Evolutionary conservation across 495 filamentous ascomycete genomes (phyloP).

Genomic region (Xylaria telfairii): DNA sequence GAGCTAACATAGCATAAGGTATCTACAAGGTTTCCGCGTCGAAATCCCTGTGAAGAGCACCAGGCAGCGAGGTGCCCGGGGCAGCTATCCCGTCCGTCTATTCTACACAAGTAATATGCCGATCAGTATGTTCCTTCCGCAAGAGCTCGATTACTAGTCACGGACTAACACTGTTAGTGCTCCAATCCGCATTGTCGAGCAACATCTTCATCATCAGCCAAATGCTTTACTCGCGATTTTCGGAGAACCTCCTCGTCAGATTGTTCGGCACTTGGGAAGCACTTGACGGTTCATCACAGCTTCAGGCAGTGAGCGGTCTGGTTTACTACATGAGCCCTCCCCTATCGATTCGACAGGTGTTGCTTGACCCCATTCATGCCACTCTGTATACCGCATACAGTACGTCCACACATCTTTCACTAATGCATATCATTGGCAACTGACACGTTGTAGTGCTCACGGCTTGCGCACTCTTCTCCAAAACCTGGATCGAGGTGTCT

Average conservation of each 20-base stretch:
- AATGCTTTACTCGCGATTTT: conserved; percentile 98
- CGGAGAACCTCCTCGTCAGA: conserved; percentile 95
- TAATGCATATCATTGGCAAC: no score
- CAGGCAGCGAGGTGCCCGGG: conserved; percentile 97
- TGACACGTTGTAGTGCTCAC: no score
- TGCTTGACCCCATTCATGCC: conserved; percentile 96
- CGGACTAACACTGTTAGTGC: no score
- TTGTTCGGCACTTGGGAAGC: conserved; percentile 99
- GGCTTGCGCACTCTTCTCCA: conserved; percentile 98
- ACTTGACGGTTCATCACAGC: conserved; percentile 92
- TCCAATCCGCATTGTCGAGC: conserved; percentile 96
- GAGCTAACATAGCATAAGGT: no score
- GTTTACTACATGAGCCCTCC: conserved; percentile 99
- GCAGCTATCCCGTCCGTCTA: conserved; percentile 77
- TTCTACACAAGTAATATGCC: conserved; percentile 96
- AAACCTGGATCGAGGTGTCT: conserved; percentile 99
- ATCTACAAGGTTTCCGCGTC: conserved; percentile 99
- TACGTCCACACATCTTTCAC: no score
- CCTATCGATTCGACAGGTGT: conserved; percentile 92
- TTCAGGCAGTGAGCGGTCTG: conserved; percentile 87
- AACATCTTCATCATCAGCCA: conserved; percentile 99
- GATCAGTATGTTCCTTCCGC: no score
- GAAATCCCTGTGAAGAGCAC: conserved; percentile 99
- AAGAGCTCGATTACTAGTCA: no score
- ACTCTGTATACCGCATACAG: conserved; percentile 94